phyloP scores from a whole-genome alignment of 306 rosid genomes.

The Styphnolobium japonicum region DNA sequence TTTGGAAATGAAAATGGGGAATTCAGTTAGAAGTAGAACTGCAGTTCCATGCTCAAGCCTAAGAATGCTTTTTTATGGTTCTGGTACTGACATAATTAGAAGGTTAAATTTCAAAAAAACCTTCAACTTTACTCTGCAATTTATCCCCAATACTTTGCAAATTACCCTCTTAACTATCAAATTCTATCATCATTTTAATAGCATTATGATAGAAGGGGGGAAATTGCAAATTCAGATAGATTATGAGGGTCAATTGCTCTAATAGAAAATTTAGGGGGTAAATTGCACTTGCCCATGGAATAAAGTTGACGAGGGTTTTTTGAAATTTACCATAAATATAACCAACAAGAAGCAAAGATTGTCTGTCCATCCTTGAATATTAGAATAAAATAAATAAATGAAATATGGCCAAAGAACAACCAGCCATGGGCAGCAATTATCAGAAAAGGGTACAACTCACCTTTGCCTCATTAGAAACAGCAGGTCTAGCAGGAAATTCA shows the following conservation, averaged over 20 bases:
- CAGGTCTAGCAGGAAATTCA: constrained; percentile 86
- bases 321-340: background rate
- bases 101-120: background rate
- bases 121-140: background rate
- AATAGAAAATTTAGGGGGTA: no score
- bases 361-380: background rate
- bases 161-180: background rate
- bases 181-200: background rate
- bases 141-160: background rate
- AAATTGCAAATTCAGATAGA: background rate
- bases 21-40: background rate
- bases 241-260: background rate
- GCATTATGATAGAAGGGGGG: background rate
- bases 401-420: background rate
- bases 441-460: constrained; percentile 45
- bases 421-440: background rate
- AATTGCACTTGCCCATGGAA: background rate
- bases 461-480: constrained; percentile 95
- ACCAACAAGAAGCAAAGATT: background rate
- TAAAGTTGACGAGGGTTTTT: background rate
- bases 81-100: background rate
- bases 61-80: background rate
- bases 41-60: background rate
- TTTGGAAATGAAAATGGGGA: background rate
- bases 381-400: constrained; percentile 7